These are phyloP conservation scores for Gaeumannomyces tritici DNA, from an alignment of 2,329 filamentous ascomycete genomes.

Conservation along the genomic window DNA sequence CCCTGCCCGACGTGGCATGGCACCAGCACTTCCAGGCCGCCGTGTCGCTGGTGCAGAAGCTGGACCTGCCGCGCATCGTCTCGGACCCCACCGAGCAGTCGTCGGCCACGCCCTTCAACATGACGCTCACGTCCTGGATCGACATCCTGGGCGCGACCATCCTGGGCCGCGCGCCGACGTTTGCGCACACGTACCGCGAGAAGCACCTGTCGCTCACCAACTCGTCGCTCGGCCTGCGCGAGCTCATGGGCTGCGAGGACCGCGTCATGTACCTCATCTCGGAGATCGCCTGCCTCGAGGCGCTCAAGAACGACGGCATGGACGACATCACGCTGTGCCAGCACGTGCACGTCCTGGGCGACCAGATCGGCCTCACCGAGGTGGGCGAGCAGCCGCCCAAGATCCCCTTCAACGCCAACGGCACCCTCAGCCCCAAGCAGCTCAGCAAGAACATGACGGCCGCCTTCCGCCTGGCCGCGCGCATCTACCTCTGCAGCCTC, in stretches of 20 bases:
- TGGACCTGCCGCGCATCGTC: slow-evolving; percentile 65
- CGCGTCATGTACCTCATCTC: slow-evolving; percentile 96
- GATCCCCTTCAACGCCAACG: slow-evolving; percentile 57
- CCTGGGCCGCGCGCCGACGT: slow-evolving; percentile 73
- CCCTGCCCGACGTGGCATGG: slow-evolving; percentile 87
- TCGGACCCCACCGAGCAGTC: slow-evolving; percentile 49
- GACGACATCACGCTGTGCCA: slow-evolving; percentile 80
- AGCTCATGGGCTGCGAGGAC: slow-evolving; percentile 97
- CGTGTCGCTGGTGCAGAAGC: slow-evolving; percentile 73
- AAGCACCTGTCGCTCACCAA: slow-evolving; percentile 68
- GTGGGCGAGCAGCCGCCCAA: slow-evolving; percentile 46
- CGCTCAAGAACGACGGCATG: slow-evolving; percentile 72
- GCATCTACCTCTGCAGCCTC: slow-evolving; percentile 93
- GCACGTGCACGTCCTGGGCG: slow-evolving; percentile 79
- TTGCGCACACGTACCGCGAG: slow-evolving; percentile 90
- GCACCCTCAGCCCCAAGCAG: slow-evolving; percentile 71
- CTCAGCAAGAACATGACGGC: slow-evolving; percentile 81
- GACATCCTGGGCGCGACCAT: slow-evolving; percentile 95
- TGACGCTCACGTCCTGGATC: slow-evolving; percentile 90
- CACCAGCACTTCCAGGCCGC: slow-evolving; percentile 94
- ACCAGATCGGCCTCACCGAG: slow-evolving; percentile 79
- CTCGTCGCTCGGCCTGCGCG: slow-evolving; percentile 63
- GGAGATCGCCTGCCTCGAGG: slow-evolving; percentile 92
- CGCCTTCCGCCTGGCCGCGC: slow-evolving; percentile 83
- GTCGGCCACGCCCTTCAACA: slow-evolving; percentile 75